Evolutionary conservation across 2,329 filamentous ascomycete species (phyloP), one percentile per base, ranked within the genome.

Genomic region (Nemania sp.): DNA sequence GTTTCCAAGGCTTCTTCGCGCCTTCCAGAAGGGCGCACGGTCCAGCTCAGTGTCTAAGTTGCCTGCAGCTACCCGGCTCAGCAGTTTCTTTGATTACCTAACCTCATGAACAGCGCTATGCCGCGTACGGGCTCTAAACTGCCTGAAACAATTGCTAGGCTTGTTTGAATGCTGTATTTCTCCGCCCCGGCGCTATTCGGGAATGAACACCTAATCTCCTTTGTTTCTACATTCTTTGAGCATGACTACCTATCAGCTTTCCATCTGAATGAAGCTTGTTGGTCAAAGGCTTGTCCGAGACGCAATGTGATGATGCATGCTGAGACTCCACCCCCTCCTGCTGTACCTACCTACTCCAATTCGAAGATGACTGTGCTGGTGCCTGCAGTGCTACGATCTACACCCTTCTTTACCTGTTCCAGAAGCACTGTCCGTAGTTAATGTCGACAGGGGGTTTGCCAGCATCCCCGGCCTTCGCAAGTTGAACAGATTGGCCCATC

Each of bases 1-100:
- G n/a, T n/a, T n/a, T n/a, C 51, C 49, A 54, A 51, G 43, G 54
- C 61, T 66, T 67, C 65, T 66, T 65, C 56, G 62, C 60, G 63
- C 37, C 61, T 67, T 67, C 64, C 56, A 64, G 64, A 67, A 67
- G 56, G 61, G 54, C 28, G 65, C 64, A 67, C 62, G 56, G 64
- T 46, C 56, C 65, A 49, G 24, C 20, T n/a, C 41, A 23, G 31
- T 52, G 51, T 62, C 63, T 56, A 54, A 56, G 61, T 57, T 36
- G 15, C 36, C 42, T 49, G 36, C 36, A 42, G 46, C 36, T 34
- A 12, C 36, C 47, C 47, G 26, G 30, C 37, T 30, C 17, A 22
- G 28, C 24, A 11, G 22, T 12, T 26, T 30, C 6, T 14, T 30
- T 42, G 23, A 36, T 42, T 47, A 46, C 45, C 17, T 49, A 49